Evolutionary conservation across 2,329 filamentous ascomycete species (phyloP).

Genomic region (Parastagonospora avenae): DNA sequence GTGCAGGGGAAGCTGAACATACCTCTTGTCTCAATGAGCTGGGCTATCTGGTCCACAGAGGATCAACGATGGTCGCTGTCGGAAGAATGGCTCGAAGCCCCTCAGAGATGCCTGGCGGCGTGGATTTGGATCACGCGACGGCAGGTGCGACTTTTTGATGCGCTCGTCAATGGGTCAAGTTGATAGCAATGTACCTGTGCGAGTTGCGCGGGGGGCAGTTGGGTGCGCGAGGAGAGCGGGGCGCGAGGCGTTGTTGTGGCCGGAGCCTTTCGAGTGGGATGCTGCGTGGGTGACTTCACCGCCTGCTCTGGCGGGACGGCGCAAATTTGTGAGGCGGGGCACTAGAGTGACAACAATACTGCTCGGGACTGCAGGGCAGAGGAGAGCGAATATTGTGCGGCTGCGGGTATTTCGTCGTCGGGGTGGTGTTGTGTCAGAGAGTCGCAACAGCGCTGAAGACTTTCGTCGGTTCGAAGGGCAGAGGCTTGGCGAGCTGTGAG

Average conservation of each 20-base stretch:
- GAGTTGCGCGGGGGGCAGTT: slow-evolving; percentile 35
- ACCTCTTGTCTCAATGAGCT: slow-evolving; percentile 37
- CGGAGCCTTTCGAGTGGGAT: slow-evolving; percentile 43
- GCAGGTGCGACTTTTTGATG: slow-evolving; percentile 27
- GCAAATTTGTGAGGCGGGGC: slow-evolving; percentile 12
- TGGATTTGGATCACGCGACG: slow-evolving; percentile 42
- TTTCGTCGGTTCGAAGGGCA: slow-evolving; percentile 21
- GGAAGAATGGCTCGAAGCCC: slow-evolving; percentile 48
- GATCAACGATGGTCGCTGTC: slow-evolving; percentile 31
- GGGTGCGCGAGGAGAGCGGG: slow-evolving; percentile 36
- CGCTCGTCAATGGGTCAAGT: slow-evolving; percentile 35
- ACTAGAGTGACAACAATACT: slow-evolving; percentile 20
- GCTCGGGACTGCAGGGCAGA: slow-evolving; percentile 29
- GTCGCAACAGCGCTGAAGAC: slow-evolving; percentile 27
- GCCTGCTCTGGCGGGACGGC: slow-evolving; percentile 35
- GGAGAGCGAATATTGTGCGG: slow-evolving; percentile 23
- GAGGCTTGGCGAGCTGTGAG: slow-evolving; percentile 17
- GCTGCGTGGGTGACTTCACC: slow-evolving; percentile 45
- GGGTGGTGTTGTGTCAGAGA: slow-evolving; percentile 34
- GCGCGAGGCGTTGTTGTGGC: slow-evolving; percentile 43
- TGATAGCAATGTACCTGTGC: slow-evolving; percentile 32
- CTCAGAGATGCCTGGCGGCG: slow-evolving; percentile 45
- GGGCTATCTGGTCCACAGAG: slow-evolving; percentile 20
- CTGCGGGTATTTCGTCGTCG: slow-evolving; percentile 22
- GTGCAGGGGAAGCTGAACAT: slow-evolving; percentile 19